Percentiles rank a stretch among this genome's conserved stretches.
These are phyloP conservation scores for Vaccinium myrtillus DNA, from an alignment of 148 eudicot genomes.

Conservation along the genomic window DNA sequence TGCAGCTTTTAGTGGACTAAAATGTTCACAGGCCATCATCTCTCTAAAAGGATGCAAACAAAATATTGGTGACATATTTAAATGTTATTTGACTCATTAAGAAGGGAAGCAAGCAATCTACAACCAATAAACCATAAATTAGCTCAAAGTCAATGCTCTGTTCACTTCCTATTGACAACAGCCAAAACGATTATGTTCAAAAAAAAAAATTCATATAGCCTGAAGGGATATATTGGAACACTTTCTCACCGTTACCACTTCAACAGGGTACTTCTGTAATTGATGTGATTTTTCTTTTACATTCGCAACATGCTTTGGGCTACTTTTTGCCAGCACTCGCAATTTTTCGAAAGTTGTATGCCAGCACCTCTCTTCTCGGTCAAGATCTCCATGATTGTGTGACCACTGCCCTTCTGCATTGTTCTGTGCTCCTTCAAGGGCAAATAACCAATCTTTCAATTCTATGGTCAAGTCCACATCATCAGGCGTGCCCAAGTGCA, in stretches of 20 bases:
- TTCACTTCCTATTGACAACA: not conserved
- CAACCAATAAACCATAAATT: not conserved
- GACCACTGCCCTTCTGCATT: conserved; percentile 39
- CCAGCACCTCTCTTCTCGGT: conserved; percentile 86
- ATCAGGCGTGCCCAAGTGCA: conserved; percentile 81
- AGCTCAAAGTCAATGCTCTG: not conserved
- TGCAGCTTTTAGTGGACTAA: not conserved
- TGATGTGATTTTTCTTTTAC: conserved; percentile 32
- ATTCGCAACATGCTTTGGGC: conserved; percentile 37
- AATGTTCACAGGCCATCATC: not conserved
- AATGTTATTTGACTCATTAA: not conserved
- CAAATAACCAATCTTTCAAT: conserved; percentile 86
- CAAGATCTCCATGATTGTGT: conserved; percentile 32
- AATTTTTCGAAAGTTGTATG: conserved; percentile 74
- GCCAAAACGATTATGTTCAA: not conserved
- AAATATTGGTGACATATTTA: not conserved
- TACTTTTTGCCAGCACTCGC: conserved; percentile 66
- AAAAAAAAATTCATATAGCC: conserved; percentile 9
- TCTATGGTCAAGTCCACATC: conserved; percentile 79
- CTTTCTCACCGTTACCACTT: conserved; percentile 68
- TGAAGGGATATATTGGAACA: conserved; percentile 5
- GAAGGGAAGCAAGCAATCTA: not conserved
- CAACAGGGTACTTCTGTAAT: conserved; percentile 60
- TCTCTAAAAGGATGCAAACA: not conserved
- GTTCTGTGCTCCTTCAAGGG: conserved; percentile 84